A percentile compares a stretch with the other conserved stretches of the same genome.
These are phyloP conservation scores for Amauroascus niger DNA, from an alignment of 2,329 filamentous ascomycete genomes.

Conservation along the genomic window DNA sequence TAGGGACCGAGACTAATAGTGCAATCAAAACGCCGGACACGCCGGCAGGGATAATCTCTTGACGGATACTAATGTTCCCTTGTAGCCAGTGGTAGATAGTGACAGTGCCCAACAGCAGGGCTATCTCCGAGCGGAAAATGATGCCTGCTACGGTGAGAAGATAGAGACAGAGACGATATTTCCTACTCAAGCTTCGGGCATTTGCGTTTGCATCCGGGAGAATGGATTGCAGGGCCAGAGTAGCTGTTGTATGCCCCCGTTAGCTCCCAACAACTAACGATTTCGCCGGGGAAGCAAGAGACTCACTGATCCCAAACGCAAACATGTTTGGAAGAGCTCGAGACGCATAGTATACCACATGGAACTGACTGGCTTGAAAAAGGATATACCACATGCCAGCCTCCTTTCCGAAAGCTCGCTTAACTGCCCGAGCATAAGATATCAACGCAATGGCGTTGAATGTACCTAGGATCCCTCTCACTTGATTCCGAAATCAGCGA, in stretches of 20 bases:
- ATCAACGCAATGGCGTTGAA: constrained; percentile 63
- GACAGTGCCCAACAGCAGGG: constrained; percentile 63
- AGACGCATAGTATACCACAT: constrained; percentile 85
- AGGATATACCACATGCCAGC: constrained; percentile 70
- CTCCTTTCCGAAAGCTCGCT: constrained; percentile 55
- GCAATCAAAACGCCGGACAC: constrained; percentile 55
- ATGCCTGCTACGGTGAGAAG: constrained; percentile 70
- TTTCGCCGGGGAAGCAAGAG: not conserved
- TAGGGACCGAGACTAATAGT: constrained; percentile 57
- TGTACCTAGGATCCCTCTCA: constrained; percentile 66
- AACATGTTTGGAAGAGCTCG: constrained; percentile 94
- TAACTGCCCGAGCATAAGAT: constrained; percentile 55
- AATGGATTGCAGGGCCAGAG: constrained; percentile 38
- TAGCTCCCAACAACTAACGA: not conserved
- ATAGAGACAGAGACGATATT: constrained; percentile 57
- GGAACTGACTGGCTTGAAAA: constrained; percentile 77
- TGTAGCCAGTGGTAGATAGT: constrained; percentile 54
- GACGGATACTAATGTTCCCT: constrained; percentile 44
- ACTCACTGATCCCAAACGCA: constrained; percentile 73
- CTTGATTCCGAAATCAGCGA: constrained; percentile 30
- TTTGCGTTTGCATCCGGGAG: constrained; percentile 35
- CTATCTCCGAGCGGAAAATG: constrained; percentile 83
- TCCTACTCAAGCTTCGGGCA: constrained; percentile 29
- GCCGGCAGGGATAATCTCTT: constrained; percentile 55
- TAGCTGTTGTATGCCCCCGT: constrained; percentile 24